Base-by-base conservation (phyloP, 768 basidiomycete species). In the Panaeolus cyanescens region DNA sequence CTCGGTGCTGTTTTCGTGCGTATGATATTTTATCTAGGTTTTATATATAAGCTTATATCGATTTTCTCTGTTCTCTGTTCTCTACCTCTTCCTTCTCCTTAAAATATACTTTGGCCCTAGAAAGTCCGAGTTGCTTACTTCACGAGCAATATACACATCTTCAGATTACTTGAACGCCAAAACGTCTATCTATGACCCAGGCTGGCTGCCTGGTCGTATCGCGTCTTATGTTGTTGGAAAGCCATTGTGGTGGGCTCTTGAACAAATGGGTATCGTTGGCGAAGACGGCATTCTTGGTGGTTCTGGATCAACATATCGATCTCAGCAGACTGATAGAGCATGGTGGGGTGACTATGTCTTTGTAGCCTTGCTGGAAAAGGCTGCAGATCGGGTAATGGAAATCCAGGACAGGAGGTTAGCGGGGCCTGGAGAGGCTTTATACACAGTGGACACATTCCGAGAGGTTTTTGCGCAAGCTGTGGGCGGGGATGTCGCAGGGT, bases 221-320 rank as follows among this genome's bases (percentile, higher is more conserved):
- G 90, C 84, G 2, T 80, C 89, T 9, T 89, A 83, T 59, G 77
- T 94, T 7, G 80, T 95, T 6, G 91, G 88, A 6, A 87, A 85
- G 67, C 93, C 93, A 2, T 76, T 95, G 1, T 93, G 89, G 90
- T 95, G 93, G 93, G 87, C 89, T 2, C 81, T 95, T 59, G 87
- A 90, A 63, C 91, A 92, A 64, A 77, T 89, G n/a, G 89, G 86
- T 25, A 74, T 95, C 3, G 84, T 91, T 6, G 85, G 84, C 2
- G 89, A 91, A 53, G 89, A 90, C 25, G 76, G 81, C 13, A 57
- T 82, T 2, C 33, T 79, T 10, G 65, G 73, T 15, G 63, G 71
- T 25, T 32, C 55, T 3, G 25, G 37, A 22, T 39, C 31, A 2
- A 64, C 68, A 5, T 68, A 66, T 17, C 55, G 67, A 13, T 58